Conservation (phyloP, 257 asterid genomes). For the Penstemon newberryi region DNA sequence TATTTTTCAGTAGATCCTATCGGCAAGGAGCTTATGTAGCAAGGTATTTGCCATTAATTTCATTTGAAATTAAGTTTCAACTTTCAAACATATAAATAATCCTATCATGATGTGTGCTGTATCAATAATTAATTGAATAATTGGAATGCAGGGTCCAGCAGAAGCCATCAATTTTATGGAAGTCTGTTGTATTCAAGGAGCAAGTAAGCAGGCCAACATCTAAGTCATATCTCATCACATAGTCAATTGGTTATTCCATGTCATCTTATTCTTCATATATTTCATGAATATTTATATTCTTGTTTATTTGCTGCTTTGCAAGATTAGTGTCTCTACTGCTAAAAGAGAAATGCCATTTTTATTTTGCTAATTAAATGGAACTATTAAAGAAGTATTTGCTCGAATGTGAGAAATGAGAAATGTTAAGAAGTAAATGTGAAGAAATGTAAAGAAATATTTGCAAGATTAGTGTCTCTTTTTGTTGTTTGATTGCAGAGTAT, state of each 20-base stretch:
- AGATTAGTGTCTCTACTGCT: background rate
- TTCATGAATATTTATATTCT: background rate
- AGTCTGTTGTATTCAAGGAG: constrained; percentile 9
- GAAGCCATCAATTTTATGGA: background rate
- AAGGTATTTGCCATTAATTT: constrained; percentile 27
- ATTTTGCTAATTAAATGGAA: background rate
- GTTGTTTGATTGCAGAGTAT: too few relatives aligned
- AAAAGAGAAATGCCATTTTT: too few relatives aligned
- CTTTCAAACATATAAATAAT: background rate
- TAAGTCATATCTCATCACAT: constrained; percentile 7
- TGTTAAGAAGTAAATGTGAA: too few relatives aligned
- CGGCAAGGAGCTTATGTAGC: constrained; percentile 76
- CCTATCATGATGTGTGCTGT: background rate
- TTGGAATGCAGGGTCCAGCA: constrained; percentile 7
- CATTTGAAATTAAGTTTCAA: background rate
- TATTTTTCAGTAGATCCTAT: constrained; percentile 66
- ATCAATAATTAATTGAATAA: background rate
- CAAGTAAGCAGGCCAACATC: constrained; percentile 4
- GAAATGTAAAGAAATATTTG: too few relatives aligned
- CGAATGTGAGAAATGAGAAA: too few relatives aligned
- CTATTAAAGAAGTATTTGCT: too few relatives aligned
- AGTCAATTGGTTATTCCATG: background rate
- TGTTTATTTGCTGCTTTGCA: background rate
- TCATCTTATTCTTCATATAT: background rate
- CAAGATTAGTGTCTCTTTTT: too few relatives aligned